Evolutionary conservation across 139 green algal species (phyloP), one percentile per base, ranked within the genome.

Genomic region (Closterium sp.): DNA sequence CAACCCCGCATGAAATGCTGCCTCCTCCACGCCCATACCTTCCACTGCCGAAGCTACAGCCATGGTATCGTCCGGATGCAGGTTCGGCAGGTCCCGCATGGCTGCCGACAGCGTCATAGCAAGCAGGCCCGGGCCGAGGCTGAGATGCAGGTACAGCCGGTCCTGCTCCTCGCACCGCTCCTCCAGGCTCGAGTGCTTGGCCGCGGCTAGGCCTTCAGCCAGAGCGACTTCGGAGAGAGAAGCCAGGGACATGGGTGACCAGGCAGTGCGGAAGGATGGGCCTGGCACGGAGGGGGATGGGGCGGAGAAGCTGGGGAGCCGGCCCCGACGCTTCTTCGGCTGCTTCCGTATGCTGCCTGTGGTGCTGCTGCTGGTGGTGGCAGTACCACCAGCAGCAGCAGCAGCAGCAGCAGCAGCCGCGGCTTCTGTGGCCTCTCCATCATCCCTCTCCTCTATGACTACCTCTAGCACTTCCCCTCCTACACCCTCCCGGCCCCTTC

Each of bases 81-180:
- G 22, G 27, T 79, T 19, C 21, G 28, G 28, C 21, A 90, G n/a
- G 88, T 70, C 27, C 22, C 88, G n/a, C 38, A 70, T 90, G 27
- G n/a, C 88, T 21, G 29, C 88, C 24, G 88, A 70, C 21, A 90
- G 88, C n/a, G 27, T 90, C 88, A 90, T 90, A 22, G 88, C 88
- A 2, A 90, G 88, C 10, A 90, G 88, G 88, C 88, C 88, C 27
- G 88, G 88, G 19, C 88, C 88, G 38, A 90, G 38, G 42, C 29
- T 79, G 19, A 90, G 88, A 9, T 79, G 27, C 9, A 31, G n/a
- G 42, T 90, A 90, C 42, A 90, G 42, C 27, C 88, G 88, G 21
- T 90, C 88, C 38, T 50, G 27, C 42, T 90, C 88, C 38, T 90
- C 88, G 38, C 34, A 86, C 27, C 88, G 34, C 88, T 90, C 38